Evolutionary conservation across 805 yeast species (phyloP), one percentile per base, ranked within the genome.

Genomic region (Candida maltosa): DNA sequence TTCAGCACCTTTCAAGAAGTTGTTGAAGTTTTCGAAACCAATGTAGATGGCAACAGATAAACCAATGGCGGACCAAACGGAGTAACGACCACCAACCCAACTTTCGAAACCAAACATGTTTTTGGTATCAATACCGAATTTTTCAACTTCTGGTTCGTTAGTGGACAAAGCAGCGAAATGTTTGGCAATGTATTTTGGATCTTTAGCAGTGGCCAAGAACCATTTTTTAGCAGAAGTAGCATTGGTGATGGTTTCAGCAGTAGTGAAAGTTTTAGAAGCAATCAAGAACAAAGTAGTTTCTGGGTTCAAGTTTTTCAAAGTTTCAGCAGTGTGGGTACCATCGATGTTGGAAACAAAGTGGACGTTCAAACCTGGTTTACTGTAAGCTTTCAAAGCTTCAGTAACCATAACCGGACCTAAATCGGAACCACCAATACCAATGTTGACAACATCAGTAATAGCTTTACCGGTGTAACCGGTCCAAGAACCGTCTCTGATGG

Each of bases 31-130:
- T 46, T 93, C 97, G 64, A 61, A 93, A 48, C 99, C 99, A 62
- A 93, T 83, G 78, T 84, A 93, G 51, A 93, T 69, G 52, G 95
- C 95, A 45, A 93, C 91, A 19, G 96, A 86, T 52, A 93, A 78
- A 44, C 99, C 99, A 63, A 93, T 93, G 45, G 98, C 94, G 28
- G 96, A 86, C 99, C 99, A 93, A 44, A 93, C 98, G n/a, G 98
- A 93, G 81, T 93, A 93, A 69, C 99, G 84, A 60, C 99, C 99
- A 58, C 99, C 99, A 47, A 93, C 99, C 98, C 98, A 93, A 70
- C 72, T 83, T 65, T 89, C 96, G 56, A 93, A 93, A 46, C 95
- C 97, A 67, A 93, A 93, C 99, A 93, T 93, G 76, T 93, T 93
- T 63, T 80, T 83, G 60, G 96, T 80, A 72, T 93, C 97, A 51